Base-by-base conservation (phyloP, 257 asterid species). In the Solanum clarkiae region DNA sequence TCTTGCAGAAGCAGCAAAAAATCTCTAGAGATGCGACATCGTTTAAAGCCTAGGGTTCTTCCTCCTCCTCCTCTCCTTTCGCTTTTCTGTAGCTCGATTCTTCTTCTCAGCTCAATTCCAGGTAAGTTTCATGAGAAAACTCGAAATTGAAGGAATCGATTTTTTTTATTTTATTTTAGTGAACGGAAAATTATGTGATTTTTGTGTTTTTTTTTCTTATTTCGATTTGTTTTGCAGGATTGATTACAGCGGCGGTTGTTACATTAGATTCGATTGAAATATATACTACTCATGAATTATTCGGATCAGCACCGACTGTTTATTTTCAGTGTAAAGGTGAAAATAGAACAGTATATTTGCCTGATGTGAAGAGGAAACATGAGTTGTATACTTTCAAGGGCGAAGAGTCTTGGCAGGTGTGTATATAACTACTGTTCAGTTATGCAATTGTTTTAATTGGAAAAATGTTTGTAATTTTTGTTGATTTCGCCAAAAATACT, bases 361-460 rank as follows among this genome's bases (percentile, higher is more conserved):
- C 89, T 20, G 89, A 87, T 87, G 89, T 87, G 79, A 87, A 84
- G 87, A 26, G 71, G 65, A 69, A 80, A 63, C 80, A 68, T 62
- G 57, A 36, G 18, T 45, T 84, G 18, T 84, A 87, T 81, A 32
- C 16, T 7, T 87, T 87, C 70, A 87, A 69, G 75, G 89, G 89
- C 2, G 89, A 87, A 84, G 89, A 87, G 40, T 87, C 89, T 17
- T 87, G 89, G 89, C 89, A 87, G 89, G 89, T 87, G 18, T 40
- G 32, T 60, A 24, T 54, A 32, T 79, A 32, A 20, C 49, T 59
- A 80, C 63, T 24, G 14, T 24, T 2, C 22, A n/a, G 84, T 16
- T 56, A 14, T 82, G 62, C 45, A 62, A 40, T 82, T 47, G 60
- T 18, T 32, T 53, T 17, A 2, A 7, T 68, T 68, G 49, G 1